These are phyloP conservation scores for Entelexis paramagnoliae DNA, from an alignment of 1,139 yeast species.

Conservation along the genomic window DNA sequence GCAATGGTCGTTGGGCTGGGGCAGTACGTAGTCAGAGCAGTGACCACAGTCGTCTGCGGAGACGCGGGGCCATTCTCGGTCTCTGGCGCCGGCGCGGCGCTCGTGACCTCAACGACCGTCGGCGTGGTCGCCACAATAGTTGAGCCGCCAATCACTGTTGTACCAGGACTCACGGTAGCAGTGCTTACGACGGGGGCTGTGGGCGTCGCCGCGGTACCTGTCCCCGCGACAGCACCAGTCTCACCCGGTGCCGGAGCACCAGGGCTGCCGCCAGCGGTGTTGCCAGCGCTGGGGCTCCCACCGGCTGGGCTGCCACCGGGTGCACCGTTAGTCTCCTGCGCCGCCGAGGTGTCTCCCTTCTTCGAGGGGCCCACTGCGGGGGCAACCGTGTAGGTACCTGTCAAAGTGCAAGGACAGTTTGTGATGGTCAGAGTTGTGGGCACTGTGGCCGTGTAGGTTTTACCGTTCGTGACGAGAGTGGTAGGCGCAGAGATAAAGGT, in stretches of 20 bases:
- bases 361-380: neutral
- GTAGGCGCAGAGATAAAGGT: conserved; percentile 21
- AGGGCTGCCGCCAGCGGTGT: neutral
- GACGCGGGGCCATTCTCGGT: neutral
- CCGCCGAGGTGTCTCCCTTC: neutral
- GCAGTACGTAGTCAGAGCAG: conserved; percentile 31
- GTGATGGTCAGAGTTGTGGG: conserved; percentile 13
- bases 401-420: conserved; percentile 11
- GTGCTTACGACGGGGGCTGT: neutral
- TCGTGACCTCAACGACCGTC: neutral
- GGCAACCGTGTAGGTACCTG: conserved; percentile 26
- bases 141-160: neutral
- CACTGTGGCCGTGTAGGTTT: conserved; percentile 32
- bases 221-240: neutral
- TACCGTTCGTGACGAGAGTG: conserved; percentile 27
- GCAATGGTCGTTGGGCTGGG: conserved; percentile 25
- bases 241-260: neutral
- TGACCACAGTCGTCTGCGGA: conserved; percentile 25
- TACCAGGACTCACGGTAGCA: neutral
- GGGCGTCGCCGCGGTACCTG: neutral
- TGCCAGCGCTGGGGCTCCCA: neutral
- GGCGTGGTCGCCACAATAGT: neutral
- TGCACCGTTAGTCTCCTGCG: neutral
- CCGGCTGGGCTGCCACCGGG: neutral
- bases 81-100: neutral